phyloP scores from a whole-genome alignment of 768 basidiomycete genomes.

The Kwoniella newhampshirensis region DNA sequence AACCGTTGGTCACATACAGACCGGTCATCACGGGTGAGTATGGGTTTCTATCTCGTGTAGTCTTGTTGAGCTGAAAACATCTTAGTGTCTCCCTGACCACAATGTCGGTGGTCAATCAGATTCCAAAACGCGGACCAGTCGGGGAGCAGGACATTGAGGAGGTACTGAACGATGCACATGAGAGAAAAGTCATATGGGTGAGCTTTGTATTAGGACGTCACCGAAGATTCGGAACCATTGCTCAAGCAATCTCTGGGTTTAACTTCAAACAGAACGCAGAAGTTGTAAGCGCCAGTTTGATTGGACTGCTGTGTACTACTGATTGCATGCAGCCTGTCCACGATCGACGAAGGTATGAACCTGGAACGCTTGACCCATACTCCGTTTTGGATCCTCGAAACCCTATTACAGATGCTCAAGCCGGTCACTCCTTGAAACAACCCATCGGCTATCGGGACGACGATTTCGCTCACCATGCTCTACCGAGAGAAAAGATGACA shows the following conservation, averaged over 20 bases:
- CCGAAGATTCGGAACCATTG: too few species aligned
- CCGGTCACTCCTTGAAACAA: background rate
- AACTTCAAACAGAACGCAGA: slow-evolving; percentile 1
- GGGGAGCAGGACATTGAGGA: background rate
- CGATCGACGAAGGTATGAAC: slow-evolving; percentile 4
- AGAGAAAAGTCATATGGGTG: slow-evolving; percentile 9
- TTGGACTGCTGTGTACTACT: too few species aligned
- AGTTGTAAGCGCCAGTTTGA: background rate
- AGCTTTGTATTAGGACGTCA: background rate
- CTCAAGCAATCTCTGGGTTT: too few species aligned
- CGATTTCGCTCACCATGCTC: too few species aligned
- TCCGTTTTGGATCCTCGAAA: background rate
- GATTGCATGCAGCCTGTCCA: slow-evolving; percentile 5
- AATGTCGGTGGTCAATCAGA: background rate
- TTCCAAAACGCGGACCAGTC: background rate
- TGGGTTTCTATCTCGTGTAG: too few species aligned
- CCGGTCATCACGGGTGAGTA: slow-evolving; percentile 23
- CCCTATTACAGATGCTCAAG: background rate
- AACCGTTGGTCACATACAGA: slow-evolving; percentile 9
- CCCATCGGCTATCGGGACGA: slow-evolving; percentile 2
- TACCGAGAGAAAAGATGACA: too few species aligned
- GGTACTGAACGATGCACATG: background rate
- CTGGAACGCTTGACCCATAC: background rate
- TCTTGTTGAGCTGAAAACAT: background rate
- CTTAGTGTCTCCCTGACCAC: slow-evolving; percentile 8